phyloP scores from a whole-genome alignment of 2,329 filamentous ascomycete species.

The Westerdykella sp. region DNA sequence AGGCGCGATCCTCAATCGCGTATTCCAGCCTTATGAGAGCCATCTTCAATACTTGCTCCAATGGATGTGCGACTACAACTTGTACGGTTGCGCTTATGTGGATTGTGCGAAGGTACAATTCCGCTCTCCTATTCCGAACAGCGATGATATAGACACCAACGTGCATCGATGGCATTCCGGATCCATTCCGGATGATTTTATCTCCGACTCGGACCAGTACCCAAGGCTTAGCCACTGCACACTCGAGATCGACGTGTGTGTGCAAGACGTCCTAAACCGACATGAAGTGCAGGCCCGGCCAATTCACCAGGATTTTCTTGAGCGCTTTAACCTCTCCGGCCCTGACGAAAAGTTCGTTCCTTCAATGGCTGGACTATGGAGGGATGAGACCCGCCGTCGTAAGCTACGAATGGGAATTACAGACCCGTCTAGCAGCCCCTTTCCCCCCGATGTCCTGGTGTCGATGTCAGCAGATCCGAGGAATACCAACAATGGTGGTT shows the following conservation, averaged over 20 bases:
- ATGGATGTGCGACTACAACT: slow-evolving; percentile 97
- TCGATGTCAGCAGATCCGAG: slow-evolving; percentile 83
- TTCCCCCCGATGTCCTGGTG: slow-evolving; percentile 71
- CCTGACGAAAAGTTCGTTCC: slow-evolving; percentile 75
- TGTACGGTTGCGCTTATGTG: slow-evolving; percentile 89
- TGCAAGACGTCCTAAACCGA: slow-evolving; percentile 82
- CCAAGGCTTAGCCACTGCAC: slow-evolving; percentile 81
- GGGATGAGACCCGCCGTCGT: slow-evolving; percentile 75
- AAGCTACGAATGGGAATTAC: slow-evolving; percentile 63
- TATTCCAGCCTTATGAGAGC: slow-evolving; percentile 87
- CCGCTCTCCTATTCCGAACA: slow-evolving; percentile 66
- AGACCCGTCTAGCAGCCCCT: slow-evolving; percentile 64
- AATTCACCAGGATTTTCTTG: slow-evolving; percentile 82
- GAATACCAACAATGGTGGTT: slow-evolving; percentile 65
- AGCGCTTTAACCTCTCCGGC: slow-evolving; percentile 58
- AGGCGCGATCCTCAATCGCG: slow-evolving; percentile 75
- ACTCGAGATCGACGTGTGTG: slow-evolving; percentile 82
- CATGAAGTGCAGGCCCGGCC: slow-evolving; percentile 66
- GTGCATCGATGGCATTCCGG: slow-evolving; percentile 73
- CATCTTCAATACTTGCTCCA: slow-evolving; percentile 89
- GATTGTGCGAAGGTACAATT: slow-evolving; percentile 66
- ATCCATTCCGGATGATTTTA: slow-evolving; percentile 55
- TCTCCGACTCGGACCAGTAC: slow-evolving; percentile 58
- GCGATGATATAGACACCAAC: slow-evolving; percentile 55
- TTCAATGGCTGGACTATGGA: slow-evolving; percentile 92